phyloP scores from a whole-genome alignment of 2,329 filamentous ascomycete species.

The Claviceps cyperi region DNA sequence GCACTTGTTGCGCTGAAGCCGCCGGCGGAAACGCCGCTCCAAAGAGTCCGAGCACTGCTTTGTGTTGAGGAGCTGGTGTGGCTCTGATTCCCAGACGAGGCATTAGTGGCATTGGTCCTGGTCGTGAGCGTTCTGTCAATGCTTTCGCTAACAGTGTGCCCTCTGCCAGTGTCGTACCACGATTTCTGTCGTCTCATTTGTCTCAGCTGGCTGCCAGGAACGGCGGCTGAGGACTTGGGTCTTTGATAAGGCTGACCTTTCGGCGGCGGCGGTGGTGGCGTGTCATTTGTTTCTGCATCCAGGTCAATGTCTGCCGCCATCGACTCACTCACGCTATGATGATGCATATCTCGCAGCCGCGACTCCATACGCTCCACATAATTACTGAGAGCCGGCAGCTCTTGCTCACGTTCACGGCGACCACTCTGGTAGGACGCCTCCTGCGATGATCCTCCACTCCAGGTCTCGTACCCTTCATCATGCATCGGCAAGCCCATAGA shows the following conservation, averaged over 20 bases:
- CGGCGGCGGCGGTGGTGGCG: slow-evolving; percentile 49
- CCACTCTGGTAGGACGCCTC: slow-evolving; percentile 28
- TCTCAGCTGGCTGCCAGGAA: slow-evolving; percentile 23
- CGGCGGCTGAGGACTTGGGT: slow-evolving; percentile 44
- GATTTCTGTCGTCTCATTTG: slow-evolving; percentile 54
- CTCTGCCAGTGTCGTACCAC: slow-evolving; percentile 58
- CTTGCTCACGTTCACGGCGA: slow-evolving; percentile 31
- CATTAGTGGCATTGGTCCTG: slow-evolving; percentile 72
- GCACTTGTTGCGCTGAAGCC: slow-evolving; percentile 91
- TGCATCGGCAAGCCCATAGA: slow-evolving; percentile 53
- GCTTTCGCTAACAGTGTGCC: slow-evolving; percentile 15
- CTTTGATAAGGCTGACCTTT: slow-evolving; percentile 37
- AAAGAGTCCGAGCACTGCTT: slow-evolving; percentile 70
- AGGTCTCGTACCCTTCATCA: slow-evolving; percentile 48
- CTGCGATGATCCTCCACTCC: slow-evolving; percentile 38
- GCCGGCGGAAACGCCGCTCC: slow-evolving; percentile 85
- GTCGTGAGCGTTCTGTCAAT: slow-evolving; percentile 74
- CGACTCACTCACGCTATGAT: slow-evolving; percentile 31
- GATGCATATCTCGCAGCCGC: slow-evolving; percentile 58
- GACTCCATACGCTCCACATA: slow-evolving; percentile 91
- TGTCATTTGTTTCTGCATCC: slow-evolving; percentile 25
- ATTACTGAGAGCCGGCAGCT: slow-evolving; percentile 60
- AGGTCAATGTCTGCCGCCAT: slow-evolving; percentile 6
- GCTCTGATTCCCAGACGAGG: slow-evolving; percentile 58
- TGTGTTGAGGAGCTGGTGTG: slow-evolving; percentile 61